Base-by-base conservation (phyloP, 352 stramenopile species). In the Globisporangium lucens region DNA sequence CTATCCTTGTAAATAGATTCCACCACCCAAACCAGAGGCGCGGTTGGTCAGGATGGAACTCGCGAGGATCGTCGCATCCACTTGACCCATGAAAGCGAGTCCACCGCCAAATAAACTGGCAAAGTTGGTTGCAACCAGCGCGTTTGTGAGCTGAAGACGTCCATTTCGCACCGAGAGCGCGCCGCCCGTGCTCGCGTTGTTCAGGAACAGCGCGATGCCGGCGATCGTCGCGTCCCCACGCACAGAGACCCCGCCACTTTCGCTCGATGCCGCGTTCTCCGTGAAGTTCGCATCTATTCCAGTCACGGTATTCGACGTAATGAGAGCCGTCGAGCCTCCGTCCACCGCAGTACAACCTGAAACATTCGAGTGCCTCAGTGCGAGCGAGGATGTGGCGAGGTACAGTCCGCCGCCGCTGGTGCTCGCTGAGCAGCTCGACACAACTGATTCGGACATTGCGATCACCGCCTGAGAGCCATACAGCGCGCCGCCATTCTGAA, bases 401-500 rank as follows among this genome's bases (percentile, higher is more conserved):
- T 55, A 68, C 2, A 80, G 10, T 8, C 65, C 77, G 8, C 77
- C 77, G 22, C 77, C 77, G 13, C 51, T 65, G 43, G 1, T 52
- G 52, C 22, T 33, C 9, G 77, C 70, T 4, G 43, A 71, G n/a
- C 73, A 65, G 36, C 68, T 73, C 0, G 60, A 73, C 20, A 82
- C 29, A 27, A 71, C 70, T 3, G 75, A 78, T 0, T 74, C 61
- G 2, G 61, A 47, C 35, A 80, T 65, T 1, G 46, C 55, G 2
- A 74, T 38, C 0, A 30, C 72, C 13, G 77, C 72, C 29, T 70
- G 52, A 3, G 65, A 51, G 27, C 67, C 61, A 49, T 79, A 77
- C 1, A 83, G 27, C 4, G 61, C 76, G 7, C 79, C 79, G 35
- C 75, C 79, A 35, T 65, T 72, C 4, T 63, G 38, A 3, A 17